Conservation (phyloP, 2,329 filamentous ascomycete species). For the Colletotrichum aenigma region DNA sequence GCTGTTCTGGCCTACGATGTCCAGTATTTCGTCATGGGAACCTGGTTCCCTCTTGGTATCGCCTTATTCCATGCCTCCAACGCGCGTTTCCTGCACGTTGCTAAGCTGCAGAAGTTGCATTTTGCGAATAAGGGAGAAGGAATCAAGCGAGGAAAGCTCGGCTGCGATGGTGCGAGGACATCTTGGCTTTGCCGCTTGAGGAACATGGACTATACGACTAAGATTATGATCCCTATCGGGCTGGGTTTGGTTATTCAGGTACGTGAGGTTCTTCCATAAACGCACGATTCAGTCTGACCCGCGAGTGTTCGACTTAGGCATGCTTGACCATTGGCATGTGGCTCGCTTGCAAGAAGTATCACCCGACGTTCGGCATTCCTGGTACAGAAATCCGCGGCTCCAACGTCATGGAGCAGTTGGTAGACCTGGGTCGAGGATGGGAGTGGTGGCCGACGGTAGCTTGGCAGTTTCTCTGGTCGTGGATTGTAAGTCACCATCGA, state of each 20-base stretch:
- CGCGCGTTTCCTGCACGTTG: slow-evolving; percentile 54
- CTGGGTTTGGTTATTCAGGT: slow-evolving; percentile 55
- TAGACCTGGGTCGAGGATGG: slow-evolving; percentile 51
- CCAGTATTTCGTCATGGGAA: slow-evolving; percentile 65
- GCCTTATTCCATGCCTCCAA: slow-evolving; percentile 64
- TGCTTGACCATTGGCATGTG: slow-evolving; percentile 58
- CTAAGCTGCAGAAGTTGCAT: slow-evolving; percentile 46
- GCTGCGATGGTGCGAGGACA: slow-evolving; percentile 30
- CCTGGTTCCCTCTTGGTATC: slow-evolving; percentile 61
- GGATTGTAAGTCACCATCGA: slow-evolving; percentile 37
- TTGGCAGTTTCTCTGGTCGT: slow-evolving; percentile 61
- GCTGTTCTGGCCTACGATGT: slow-evolving; percentile 46
- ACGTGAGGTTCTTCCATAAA: slow-evolving; percentile 8
- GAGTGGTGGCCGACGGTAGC: slow-evolving; percentile 65
- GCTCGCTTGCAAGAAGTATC: slow-evolving; percentile 62
- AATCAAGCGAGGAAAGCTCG: neutral
- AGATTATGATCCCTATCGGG: slow-evolving; percentile 48
- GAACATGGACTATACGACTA: slow-evolving; percentile 39
- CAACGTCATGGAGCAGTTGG: slow-evolving; percentile 43
- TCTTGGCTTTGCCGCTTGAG: slow-evolving; percentile 38
- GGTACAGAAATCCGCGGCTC: slow-evolving; percentile 35
- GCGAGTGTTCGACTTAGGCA: slow-evolving; percentile 39
- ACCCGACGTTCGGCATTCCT: slow-evolving; percentile 52
- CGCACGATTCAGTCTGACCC: neutral
- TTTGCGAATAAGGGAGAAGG: neutral